Base-by-base conservation (phyloP, 208 protist genomes). In the Leptomonas seymouri region DNA sequence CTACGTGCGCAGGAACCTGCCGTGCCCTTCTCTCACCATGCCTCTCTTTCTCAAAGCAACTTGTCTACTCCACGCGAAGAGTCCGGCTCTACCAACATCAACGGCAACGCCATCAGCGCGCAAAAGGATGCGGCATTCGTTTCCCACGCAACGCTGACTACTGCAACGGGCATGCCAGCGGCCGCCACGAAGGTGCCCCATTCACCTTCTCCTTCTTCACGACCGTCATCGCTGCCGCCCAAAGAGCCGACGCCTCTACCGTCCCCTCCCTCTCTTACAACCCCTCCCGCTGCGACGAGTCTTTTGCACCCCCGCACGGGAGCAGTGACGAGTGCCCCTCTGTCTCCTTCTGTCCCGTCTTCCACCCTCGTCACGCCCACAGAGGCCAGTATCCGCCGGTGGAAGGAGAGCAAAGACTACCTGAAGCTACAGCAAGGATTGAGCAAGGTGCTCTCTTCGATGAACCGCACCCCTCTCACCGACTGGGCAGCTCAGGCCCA, bases 401-500 rank as follows among this genome's bases (percentile, higher is more conserved):
- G 57, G 57, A 53, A 67, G 50, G 64, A 71, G 9, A 58, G n/a
- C n/a, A 62, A 48, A 1, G 56, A 74, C 3, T 72, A 80, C 39
- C 41, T 49, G 27, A 28, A 28, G 53, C 72, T 76, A 4, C 30
- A 51, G 48, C 31, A 51, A 5, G 65, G 70, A 16, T 28, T 81
- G 64, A 46, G 49, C 36, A 34, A 18, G 28, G 3, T 70, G 4
- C 70, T 81, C 27, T 28, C 45, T n/a, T n/a, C 58, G 18, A 51
- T 82, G 25, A 62, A 74, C 8, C 42, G 39, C 60, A 69, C 78
- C 1, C 28, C 70, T 3, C 20, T 66, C 23, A 50, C 67, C 0
- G 63, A 78, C 53, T 83, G 72, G 63, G 28, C 65, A 0, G 36
- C 49, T 36, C 67, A 71, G 42, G 64, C 77, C 44, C 51, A 53